phyloP scores from a whole-genome alignment of 345 rosid genomes.

The Zanthoxylum bungeanum region DNA sequence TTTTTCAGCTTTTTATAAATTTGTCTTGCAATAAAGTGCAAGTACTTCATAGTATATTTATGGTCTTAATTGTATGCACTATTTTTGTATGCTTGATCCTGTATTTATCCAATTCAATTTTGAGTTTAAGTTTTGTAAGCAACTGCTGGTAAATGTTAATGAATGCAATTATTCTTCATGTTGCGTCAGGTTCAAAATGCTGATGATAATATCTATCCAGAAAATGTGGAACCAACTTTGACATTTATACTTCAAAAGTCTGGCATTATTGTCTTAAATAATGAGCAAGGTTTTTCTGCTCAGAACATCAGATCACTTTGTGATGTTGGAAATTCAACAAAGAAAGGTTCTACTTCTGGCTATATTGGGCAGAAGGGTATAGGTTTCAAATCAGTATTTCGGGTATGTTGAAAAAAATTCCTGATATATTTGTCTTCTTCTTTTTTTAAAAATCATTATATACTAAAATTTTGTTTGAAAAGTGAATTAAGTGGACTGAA shows the following conservation, averaged over 20 bases:
- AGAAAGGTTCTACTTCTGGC: slow-evolving; percentile 75
- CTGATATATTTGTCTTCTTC: background rate
- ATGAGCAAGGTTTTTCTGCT: slow-evolving; percentile 84
- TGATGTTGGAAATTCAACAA: slow-evolving; percentile 93
- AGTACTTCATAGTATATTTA: background rate
- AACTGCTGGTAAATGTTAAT: slow-evolving; percentile 5
- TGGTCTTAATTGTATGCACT: background rate
- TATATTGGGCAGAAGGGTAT: slow-evolving; percentile 97
- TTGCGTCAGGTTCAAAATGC: slow-evolving; percentile 95
- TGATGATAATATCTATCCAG: slow-evolving; percentile 83
- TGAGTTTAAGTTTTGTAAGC: background rate
- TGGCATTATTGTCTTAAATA: slow-evolving; percentile 71
- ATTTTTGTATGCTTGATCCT: background rate
- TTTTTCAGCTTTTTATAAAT: background rate
- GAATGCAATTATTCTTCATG: slow-evolving; percentile 19
- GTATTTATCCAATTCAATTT: background rate
- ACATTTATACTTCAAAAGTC: slow-evolving; percentile 77
- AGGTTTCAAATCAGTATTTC: slow-evolving; percentile 98
- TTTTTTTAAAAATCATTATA: background rate
- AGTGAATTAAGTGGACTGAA: background rate
- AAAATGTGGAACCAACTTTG: slow-evolving; percentile 73
- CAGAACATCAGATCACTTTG: slow-evolving; percentile 89
- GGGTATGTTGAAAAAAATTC: slow-evolving; percentile 48
- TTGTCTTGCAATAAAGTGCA: background rate
- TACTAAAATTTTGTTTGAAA: background rate